Conservation (phyloP, 768 basidiomycete species). For the Coprinellus micaceus region DNA sequence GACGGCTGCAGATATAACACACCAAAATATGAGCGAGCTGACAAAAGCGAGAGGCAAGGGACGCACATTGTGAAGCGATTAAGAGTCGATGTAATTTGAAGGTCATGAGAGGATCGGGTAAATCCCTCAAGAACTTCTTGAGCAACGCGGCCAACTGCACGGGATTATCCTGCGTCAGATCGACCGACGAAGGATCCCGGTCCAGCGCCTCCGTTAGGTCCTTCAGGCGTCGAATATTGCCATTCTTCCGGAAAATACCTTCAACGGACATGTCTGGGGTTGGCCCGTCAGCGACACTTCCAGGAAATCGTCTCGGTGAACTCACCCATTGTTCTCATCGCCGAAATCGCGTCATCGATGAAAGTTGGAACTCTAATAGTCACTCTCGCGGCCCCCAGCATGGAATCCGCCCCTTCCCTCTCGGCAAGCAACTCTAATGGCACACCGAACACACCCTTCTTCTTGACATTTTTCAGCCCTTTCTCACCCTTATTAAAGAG, state of each 20-base stretch:
- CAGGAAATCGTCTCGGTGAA: constrained; percentile 4
- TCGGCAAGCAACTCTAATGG: constrained; percentile 92
- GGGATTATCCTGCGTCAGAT: constrained; percentile 90
- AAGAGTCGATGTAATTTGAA: constrained; percentile 89
- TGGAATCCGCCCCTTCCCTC: constrained; percentile 91
- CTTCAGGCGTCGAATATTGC: constrained; percentile 91
- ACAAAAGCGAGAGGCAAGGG: background rate
- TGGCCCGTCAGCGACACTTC: constrained; percentile 8
- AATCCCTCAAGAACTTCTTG: constrained; percentile 94
- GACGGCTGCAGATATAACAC: constrained; percentile 52
- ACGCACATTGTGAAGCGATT: constrained; percentile 84
- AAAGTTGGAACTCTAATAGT: constrained; percentile 92
- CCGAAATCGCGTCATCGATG: constrained; percentile 95
- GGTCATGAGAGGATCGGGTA: constrained; percentile 95
- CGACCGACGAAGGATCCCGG: constrained; percentile 88
- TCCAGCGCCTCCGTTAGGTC: constrained; percentile 91
- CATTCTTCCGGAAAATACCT: constrained; percentile 97
- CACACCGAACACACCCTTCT: constrained; percentile 92
- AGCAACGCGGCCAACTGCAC: constrained; percentile 95
- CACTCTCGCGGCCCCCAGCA: constrained; percentile 82
- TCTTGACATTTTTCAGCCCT: constrained; percentile 72
- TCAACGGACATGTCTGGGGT: constrained; percentile 93
- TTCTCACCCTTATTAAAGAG: constrained; percentile 85
- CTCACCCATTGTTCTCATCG: constrained; percentile 98
- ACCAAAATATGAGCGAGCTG: constrained; percentile 7